Conservation (phyloP, 805 yeast species). For the Kuraishia piskuri region DNA sequence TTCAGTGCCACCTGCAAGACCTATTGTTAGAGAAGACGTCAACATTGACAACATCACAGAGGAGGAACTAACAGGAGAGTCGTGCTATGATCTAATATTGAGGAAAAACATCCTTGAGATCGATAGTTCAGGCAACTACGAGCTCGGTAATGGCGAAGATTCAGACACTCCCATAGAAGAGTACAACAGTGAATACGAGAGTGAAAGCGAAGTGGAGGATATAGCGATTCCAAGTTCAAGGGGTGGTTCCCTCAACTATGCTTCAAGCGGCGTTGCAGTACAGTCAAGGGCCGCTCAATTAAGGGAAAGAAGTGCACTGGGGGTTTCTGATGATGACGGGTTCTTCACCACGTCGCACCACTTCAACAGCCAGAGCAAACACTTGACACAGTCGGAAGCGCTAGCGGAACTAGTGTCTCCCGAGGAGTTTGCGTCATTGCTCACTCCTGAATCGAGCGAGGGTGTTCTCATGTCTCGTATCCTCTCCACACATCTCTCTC, state of each 20-base stretch:
- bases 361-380: not conserved
- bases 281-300: not conserved
- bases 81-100: not conserved
- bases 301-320: not conserved
- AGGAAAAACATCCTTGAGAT: not conserved
- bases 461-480: conserved; percentile 5
- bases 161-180: conserved; percentile 3
- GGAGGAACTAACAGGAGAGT: not conserved
- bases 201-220: conserved; percentile 1
- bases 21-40: not conserved
- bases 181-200: conserved; percentile 2
- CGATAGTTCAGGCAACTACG: not conserved
- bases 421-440: conserved; percentile 6
- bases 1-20: not conserved
- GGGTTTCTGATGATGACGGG: not conserved
- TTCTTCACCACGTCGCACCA: not conserved
- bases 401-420: conserved; percentile 8
- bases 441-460: conserved; percentile 2
- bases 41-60: not conserved
- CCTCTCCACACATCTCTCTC: conserved; percentile 6
- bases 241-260: conserved; percentile 2
- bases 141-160: conserved; percentile 3
- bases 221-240: conserved; percentile 5
- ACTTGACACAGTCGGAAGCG: not conserved
- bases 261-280: not conserved